Evolutionary conservation across 2,329 filamentous ascomycete species (phyloP), one percentile per base, ranked within the genome.

Genomic region (Stemphylium beticola): DNA sequence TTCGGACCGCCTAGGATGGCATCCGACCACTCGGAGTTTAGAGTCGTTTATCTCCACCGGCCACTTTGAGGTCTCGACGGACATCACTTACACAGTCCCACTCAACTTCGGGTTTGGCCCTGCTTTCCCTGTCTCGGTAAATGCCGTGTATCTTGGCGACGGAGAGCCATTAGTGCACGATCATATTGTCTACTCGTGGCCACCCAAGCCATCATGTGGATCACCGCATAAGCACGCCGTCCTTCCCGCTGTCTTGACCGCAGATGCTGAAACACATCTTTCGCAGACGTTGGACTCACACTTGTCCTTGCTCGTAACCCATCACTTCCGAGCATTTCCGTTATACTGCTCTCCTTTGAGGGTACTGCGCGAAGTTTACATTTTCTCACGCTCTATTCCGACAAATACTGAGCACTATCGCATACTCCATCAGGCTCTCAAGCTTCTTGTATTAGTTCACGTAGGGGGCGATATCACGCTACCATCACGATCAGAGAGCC

Each of bases 381-480:
- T 67, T 8, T 71, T 73, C 49, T 73, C 59, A n/a, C 64, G 65
- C 15, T 65, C 62, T 2, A 55, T 71, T 1, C 52, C 62, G 2
- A 36, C 49, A 26, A 61, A 44, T 20, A 55, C 61, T 2, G 7
- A 61, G 2, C 55, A 68, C n/a, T 53, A 58, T 4, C 62, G 53
- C 5, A 60, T 71, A n/a, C 62, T 77, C 0, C 62, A 64, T 11
- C 67, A 74, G 38, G 67, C 73, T 0, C 65, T 77, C 3, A 76
- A 77, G 53, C 63, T 77, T 0, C 69, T 77, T 7, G 67, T 74
- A n/a, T 65, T 77, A 1, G 71, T 77, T 3, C 75, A 77, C 37
- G 69, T 75, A 11, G 73, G 73, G 15, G 73, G 72, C 15, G 71
- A 76, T 26, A 68, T 75, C n/a, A 70, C 68, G 1, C 47, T 75